Base-by-base conservation (phyloP, 805 yeast species). In the Cyberlindnera amylophila region DNA sequence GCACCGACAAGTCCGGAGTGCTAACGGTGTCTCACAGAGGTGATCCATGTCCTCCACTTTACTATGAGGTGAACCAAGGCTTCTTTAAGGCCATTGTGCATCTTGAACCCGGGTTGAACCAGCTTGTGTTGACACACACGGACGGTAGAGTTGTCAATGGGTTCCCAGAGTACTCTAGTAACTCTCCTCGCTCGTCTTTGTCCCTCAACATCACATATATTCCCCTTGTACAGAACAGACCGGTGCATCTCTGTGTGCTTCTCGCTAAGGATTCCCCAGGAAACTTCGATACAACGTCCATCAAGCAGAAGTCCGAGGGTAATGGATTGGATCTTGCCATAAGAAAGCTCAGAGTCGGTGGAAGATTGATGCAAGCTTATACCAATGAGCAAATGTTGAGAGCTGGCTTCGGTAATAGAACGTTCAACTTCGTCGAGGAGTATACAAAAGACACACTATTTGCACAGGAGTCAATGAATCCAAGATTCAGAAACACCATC, bases 311-410 rank as follows among this genome's bases (percentile, higher is more conserved):
- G 17, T 61, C 69, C 26, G 93, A 86, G 50, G 82, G 81, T 2
- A 81, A 86, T 47, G 77, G 71, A 12, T 52, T 90, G 17, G 80
- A 80, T n/a, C 59, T 81, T 5, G 96, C 96, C 1, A 66, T 85
- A 15, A 70, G 68, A 50, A 87, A 87, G 58, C 59, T 91, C 50
- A 77, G 93, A 53, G 77, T 88, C 46, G 96, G 86, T 4, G 95
- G 85, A 4, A 72, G 96, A 52, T 62, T 90, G 62, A 86, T 87
- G 95, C 91, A 87, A 54, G 95, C 96, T 1, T 89, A 75, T 61
- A 90, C 97, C 0, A 81, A 79, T 53, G 97, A 90, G 52, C 96
- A 89, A 58, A 87, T 91, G 95, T 62, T 79, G 40, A 67, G 82
- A 31, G 74, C 77, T 35, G 90, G 93, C 0, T 76, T 86, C 57